These are phyloP conservation scores for Aspergillus sp. DNA, from an alignment of 2,329 filamentous ascomycete genomes.

Conservation along the genomic window DNA sequence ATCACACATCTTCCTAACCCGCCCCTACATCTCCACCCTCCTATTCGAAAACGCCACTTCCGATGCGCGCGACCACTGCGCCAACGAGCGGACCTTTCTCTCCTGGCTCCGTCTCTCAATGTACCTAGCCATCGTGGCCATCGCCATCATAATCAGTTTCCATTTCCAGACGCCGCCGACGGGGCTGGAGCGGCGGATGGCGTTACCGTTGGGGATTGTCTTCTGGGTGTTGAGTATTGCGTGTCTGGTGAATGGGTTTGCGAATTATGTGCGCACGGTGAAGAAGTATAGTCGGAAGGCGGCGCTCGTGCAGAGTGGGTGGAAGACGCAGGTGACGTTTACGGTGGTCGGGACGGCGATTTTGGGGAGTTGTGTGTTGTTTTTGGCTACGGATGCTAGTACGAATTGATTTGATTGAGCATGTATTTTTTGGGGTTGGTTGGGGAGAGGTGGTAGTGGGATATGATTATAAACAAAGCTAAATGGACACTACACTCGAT, in stretches of 20 bases:
- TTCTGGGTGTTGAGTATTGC: slow-evolving; percentile 82
- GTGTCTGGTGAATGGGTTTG: slow-evolving; percentile 75
- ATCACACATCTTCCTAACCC: slow-evolving; percentile 52
- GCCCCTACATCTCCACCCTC: slow-evolving; percentile 59
- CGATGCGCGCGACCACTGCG: slow-evolving; percentile 67
- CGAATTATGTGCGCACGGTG: slow-evolving; percentile 83
- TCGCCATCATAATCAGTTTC: slow-evolving; percentile 91
- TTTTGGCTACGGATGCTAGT: slow-evolving; percentile 43
- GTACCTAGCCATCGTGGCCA: slow-evolving; percentile 85
- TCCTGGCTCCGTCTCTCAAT: slow-evolving; percentile 87
- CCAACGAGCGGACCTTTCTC: slow-evolving; percentile 74
- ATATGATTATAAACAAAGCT: too few relatives aligned
- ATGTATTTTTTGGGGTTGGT: not conserved
- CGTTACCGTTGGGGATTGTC: slow-evolving; percentile 78
- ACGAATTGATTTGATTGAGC: not conserved
- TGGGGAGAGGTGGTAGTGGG: too few relatives aligned
- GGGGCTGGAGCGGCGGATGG: slow-evolving; percentile 70
- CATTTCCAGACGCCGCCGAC: slow-evolving; percentile 77
- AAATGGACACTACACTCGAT: too few relatives aligned
- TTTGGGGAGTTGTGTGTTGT: slow-evolving; percentile 48
- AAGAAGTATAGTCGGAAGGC: slow-evolving; percentile 76
- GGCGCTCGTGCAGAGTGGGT: slow-evolving; percentile 88
- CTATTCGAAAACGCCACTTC: slow-evolving; percentile 68
- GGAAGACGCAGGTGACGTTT: slow-evolving; percentile 83
- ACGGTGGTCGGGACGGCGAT: slow-evolving; percentile 47